Base-by-base conservation (phyloP, 176 grass and related monocot species). In the Hsuehochloa calcarea region DNA sequence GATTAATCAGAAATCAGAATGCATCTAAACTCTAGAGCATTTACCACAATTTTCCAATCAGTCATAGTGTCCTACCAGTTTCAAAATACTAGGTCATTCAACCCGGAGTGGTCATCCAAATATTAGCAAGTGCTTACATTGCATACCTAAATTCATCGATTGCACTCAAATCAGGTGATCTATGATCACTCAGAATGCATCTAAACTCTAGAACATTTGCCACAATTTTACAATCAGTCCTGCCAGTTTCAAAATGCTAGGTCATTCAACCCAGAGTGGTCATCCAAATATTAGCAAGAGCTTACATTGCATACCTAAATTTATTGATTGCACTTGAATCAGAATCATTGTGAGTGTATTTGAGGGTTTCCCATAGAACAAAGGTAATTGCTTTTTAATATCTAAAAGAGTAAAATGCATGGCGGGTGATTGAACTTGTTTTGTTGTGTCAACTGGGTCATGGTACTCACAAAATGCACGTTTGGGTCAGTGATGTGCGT, bases 81-180 rank as follows among this genome's bases (percentile, higher is more conserved):
- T n/a, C 72, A 72, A 45, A 83, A 49, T 40, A 49, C 39, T 70
- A 84, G 73, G 56, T n/a, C 68, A 63, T 46, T 58, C 69, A 83
- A 47, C 50, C 22, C 7, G 5, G 44, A 11, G 29, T 47, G 31
- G 58, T 74, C 34, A 16, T 17, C 20, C 13, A 84, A 74, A 83
- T 74, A 60, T 70, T 34, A 71, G 50, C 23, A 59, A 44, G 16
- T 3, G 19, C 40, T 31, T 74, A 74, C 12, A 25, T 8, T 72
- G 8, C 27, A 63, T 64, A 34, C 43, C 19, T 74, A 55, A 51
- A 37, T 55, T 75, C 17, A 84, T 50, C 20, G 11, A 51, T 38
- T 65, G 70, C 58, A 65, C 7, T 84, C 34, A 35, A 38, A 75
- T 75, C 29, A 12, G 70, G 31, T 34, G 31, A 34, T 34, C 31